These are phyloP conservation scores for Yamadazyma jaroonii DNA, from an alignment of 1,139 yeast genomes.

Conservation along the genomic window DNA sequence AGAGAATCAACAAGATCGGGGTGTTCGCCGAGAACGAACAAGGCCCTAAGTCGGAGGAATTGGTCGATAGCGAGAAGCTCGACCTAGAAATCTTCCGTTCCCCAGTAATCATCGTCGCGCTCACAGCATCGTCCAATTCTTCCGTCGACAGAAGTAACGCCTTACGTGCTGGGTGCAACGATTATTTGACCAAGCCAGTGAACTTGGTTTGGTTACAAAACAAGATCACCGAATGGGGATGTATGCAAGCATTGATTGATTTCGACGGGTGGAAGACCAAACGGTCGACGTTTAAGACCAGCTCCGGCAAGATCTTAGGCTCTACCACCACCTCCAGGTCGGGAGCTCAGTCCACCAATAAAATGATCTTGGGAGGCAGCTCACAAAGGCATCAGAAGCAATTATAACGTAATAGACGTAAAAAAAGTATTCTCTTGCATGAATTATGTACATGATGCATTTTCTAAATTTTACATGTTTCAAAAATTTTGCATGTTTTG, in stretches of 20 bases:
- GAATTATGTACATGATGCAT: no score
- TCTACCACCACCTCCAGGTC: conserved; percentile 10
- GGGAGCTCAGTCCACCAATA: conserved; percentile 6
- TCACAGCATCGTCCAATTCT: conserved; percentile 83
- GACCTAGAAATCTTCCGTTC: conserved; percentile 68
- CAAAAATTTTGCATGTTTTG: no score
- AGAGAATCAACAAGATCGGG: conserved; percentile 78
- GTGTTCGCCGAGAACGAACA: conserved; percentile 57
- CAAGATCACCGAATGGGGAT: conserved; percentile 95
- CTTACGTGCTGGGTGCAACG: conserved; percentile 94
- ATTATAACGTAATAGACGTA: conserved; percentile 2
- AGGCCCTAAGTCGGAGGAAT: conserved; percentile 20
- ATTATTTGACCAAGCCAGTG: conserved; percentile 94
- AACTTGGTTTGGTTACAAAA: conserved; percentile 91
- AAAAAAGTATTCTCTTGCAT: no score
- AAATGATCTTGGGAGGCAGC: conserved; percentile 8
- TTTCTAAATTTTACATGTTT: no score
- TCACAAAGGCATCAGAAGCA: conserved; percentile 9
- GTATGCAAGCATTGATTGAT: conserved; percentile 96
- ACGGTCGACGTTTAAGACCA: conserved; percentile 14
- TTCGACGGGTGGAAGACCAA: conserved; percentile 85
- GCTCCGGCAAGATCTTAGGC: conserved; percentile 11
- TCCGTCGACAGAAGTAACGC: conserved; percentile 90
- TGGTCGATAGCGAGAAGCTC: conserved; percentile 40
- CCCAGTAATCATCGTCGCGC: conserved; percentile 93